Evolutionary conservation across 2,329 filamentous ascomycete genomes (phyloP), one percentile per base, ranked within the genome.

Genomic region (Xylaria sp.): DNA sequence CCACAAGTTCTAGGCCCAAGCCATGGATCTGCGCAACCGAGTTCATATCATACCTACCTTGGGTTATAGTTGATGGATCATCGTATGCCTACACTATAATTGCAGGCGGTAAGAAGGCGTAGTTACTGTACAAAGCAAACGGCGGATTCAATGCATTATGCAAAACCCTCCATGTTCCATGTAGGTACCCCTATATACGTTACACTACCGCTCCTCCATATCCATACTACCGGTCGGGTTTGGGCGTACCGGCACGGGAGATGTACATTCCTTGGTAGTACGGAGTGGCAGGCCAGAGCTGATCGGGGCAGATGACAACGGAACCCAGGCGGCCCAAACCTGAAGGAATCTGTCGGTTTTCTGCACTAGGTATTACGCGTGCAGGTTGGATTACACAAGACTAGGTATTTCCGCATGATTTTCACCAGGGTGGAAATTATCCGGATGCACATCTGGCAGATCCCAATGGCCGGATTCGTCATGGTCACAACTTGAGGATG

Each of bases 1-100:
- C 51, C 41, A 41, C 56, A 39, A 66, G 67, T 67, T 69, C 67
- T 69, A 69, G 67, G 43, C 67, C 64, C 64, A 62, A 57, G 59
- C 48, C 64, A 18, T 61, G n/a, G 55, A 57, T 43, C 59, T 67
- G 63, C 15, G 41, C 6, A 59, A 55, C 54, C 58, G 48, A 39
- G 58, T 55, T 46, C 60, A 55, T 62, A 58, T 62, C 67, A 43
- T 43, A 56, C 58, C 54, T 46, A 28, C 41, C 33, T 36, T 36
- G 18, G 59, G 52, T 23, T 25, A 51, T 46, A n/a, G 20, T 60
- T 23, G 41, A 56, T 61, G n/a, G 48, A 54, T 64, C 28, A 43
- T 43, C 49, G 57, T 28, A 20, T 52, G 7, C 28, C n/a, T 56
- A 20, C 43, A 18, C 43, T 62, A 31, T n/a, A 49, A 43, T 33